Conservation (phyloP, 192 early-diverging fungal species). For the Coemansia sp. region DNA sequence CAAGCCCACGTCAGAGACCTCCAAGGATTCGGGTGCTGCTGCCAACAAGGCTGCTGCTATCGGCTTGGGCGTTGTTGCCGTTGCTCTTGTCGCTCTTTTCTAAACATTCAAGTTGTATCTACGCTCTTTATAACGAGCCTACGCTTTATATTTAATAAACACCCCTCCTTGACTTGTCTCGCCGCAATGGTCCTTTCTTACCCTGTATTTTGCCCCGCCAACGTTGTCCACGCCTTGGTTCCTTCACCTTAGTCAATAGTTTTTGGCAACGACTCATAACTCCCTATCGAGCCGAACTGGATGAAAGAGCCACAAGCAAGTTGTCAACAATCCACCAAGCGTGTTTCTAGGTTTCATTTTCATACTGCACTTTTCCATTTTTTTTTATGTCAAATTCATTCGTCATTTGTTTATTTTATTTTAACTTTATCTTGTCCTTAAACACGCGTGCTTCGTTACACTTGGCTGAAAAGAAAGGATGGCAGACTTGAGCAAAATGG, state of each 20-base stretch:
- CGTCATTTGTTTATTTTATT: background rate
- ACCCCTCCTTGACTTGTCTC: background rate
- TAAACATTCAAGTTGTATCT: conserved; percentile 5
- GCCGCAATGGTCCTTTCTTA: too few species aligned
- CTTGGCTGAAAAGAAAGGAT: background rate
- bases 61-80: conserved; percentile 17
- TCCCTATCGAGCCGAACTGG: background rate
- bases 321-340: background rate
- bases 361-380: background rate
- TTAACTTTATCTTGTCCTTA: background rate
- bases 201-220: background rate
- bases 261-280: background rate
- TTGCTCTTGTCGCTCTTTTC: conserved; percentile 38
- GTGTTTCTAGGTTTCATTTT: background rate
- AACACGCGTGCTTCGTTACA: background rate
- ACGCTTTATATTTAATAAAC: background rate
- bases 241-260: too few species aligned
- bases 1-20: background rate
- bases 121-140: background rate
- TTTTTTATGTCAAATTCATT: background rate
- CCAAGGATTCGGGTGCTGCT: background rate
- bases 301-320: background rate
- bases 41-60: conserved; percentile 23
- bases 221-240: background rate
- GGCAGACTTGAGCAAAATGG: background rate